Evolutionary conservation across 2,329 filamentous ascomycete species (phyloP), one percentile per base, ranked within the genome.

Genomic region (Talaromyces piceae): DNA sequence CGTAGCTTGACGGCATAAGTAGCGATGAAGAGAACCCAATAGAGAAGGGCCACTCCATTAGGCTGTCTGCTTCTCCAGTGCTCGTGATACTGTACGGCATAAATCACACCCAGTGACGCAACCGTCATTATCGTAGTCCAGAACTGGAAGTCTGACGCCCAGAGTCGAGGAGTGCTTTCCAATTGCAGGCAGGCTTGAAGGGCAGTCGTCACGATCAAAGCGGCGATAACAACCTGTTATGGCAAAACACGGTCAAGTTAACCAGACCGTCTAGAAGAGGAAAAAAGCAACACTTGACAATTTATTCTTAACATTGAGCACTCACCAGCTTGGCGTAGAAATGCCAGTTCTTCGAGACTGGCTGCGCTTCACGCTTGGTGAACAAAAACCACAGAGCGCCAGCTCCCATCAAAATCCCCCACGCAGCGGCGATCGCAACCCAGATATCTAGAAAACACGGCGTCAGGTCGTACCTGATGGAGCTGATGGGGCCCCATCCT

Each of bases 381-480:
- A 90, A 67, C 48, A 97, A 75, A 75, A 88, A 88, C 82, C 85
- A 91, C 39, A 95, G 73, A 26, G 91, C 89, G 43, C 83, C 77
- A 6, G 83, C 77, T 52, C 93, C 93, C 56, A 85, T 78, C 22
- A 96, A 50, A 22, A 96, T 76, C 13, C 91, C 91, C 73, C 86
- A 94, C 12, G 77, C 77, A 7, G 88, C 88, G 25, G 95, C 87
- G 1, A 78, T 73, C 28, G 87, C 82, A 53, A 97, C 81, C 82
- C 88, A 91, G 20, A 95, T 81, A 67, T 98, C 94, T 62, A 97
- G 83, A 66, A 98, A 98, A 75, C 93, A 98, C 37, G 93, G 91
- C 13, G 93, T 97, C 63, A 98, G 90, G 73, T 98, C 93, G 70
- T 89, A 96, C 67, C 91, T 80, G 59, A 83, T 77, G 30, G 84